Percentiles rank a stretch among this genome's conserved stretches.
These are phyloP conservation scores for Blastomyces parvus DNA, from an alignment of 2,329 filamentous ascomycete species.

Conservation along the genomic window DNA sequence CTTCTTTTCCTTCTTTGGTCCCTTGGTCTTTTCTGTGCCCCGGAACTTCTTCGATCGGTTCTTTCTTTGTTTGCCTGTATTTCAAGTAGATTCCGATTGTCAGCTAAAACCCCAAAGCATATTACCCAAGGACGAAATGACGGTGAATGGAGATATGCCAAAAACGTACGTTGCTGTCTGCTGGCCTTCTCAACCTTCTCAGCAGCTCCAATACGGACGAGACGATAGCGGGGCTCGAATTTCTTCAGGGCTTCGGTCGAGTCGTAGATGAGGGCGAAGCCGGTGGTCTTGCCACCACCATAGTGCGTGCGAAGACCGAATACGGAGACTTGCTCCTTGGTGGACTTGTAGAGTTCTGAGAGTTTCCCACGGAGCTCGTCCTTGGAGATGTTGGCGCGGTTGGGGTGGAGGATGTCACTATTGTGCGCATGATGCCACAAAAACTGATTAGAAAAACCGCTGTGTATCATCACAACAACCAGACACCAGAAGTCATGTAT, in stretches of 20 bases:
- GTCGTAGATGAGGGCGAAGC: constrained; percentile 98
- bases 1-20: constrained; percentile 79
- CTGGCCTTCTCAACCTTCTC: constrained; percentile 93
- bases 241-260: constrained; percentile 98
- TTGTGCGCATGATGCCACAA: constrained; percentile 14
- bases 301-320: constrained; percentile 98
- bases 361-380: constrained; percentile 96
- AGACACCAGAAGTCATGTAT: not conserved
- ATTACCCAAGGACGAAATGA: constrained; percentile 6
- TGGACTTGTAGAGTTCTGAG: constrained; percentile 91
- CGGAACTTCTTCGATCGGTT: constrained; percentile 99
- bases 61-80: constrained; percentile 97
- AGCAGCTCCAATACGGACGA: constrained; percentile 85
- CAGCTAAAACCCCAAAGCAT: constrained; percentile 10
- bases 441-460: constrained; percentile 15
- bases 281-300: constrained; percentile 99
- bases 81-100: constrained; percentile 16
- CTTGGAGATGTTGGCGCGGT: constrained; percentile 97
- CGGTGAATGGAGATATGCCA: constrained; percentile 10
- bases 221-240: constrained; percentile 97
- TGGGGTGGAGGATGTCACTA: constrained; percentile 99
- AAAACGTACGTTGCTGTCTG: constrained; percentile 94
- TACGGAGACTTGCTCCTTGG: constrained; percentile 94
- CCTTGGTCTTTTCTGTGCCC: constrained; percentile 97
- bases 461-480: constrained; percentile 7